phyloP scores from a whole-genome alignment of 306 rosid genomes.

The Vicia faba region DNA sequence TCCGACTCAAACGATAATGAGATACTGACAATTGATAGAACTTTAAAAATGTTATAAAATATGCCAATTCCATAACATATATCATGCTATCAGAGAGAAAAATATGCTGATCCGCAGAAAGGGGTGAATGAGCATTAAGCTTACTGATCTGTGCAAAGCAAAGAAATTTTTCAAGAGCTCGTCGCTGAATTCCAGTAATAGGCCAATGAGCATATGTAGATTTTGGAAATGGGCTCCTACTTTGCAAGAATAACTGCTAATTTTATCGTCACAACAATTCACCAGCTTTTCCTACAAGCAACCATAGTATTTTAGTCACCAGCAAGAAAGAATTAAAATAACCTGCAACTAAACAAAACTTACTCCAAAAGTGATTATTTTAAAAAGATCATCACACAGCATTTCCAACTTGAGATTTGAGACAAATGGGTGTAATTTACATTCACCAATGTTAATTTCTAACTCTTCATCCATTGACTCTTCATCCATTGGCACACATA shows the following conservation, averaged over 20 bases:
- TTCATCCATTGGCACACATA: slow-evolving; percentile 44
- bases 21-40: neutral
- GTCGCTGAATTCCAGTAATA: slow-evolving; percentile 58
- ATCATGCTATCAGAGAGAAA: neutral
- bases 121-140: slow-evolving; percentile 32
- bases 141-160: slow-evolving; percentile 72
- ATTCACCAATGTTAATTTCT: slow-evolving; percentile 51
- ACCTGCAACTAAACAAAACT: slow-evolving; percentile 40
- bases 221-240: slow-evolving; percentile 55
- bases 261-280: slow-evolving; percentile 43
- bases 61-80: neutral
- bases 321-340: slow-evolving; percentile 7
- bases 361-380: slow-evolving; percentile 57
- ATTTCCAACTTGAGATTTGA: slow-evolving; percentile 53
- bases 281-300: slow-evolving; percentile 59
- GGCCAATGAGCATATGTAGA: slow-evolving; percentile 47
- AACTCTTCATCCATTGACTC: slow-evolving; percentile 50
- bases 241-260: slow-evolving; percentile 22
- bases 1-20: neutral
- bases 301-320: slow-evolving; percentile 31
- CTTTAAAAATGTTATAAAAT: neutral
- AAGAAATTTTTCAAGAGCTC: slow-evolving; percentile 67
- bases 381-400: slow-evolving; percentile 54
- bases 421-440: slow-evolving; percentile 48
- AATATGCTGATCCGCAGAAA: neutral